phyloP scores from a whole-genome alignment of 805 yeast species.

The Hyphopichia homilentoma region DNA sequence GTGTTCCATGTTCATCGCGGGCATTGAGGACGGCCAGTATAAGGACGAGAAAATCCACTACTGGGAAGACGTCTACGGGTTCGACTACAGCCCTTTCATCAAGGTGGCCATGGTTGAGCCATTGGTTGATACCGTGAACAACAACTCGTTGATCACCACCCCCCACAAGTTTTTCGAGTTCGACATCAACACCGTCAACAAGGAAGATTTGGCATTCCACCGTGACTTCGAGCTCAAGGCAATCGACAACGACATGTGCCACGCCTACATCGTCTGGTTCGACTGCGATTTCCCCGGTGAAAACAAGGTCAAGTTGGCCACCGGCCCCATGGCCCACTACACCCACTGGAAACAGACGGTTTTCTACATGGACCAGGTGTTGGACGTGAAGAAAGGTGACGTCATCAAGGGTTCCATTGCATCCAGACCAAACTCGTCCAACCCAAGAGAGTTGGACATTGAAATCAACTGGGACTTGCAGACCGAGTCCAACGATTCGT shows the following conservation, averaged over 20 bases:
- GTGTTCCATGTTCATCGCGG: conserved; percentile 84
- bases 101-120: conserved; percentile 90
- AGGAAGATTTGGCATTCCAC: conserved; percentile 77
- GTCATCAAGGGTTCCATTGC: conserved; percentile 64
- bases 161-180: conserved; percentile 69
- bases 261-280: conserved; percentile 92
- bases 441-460: conserved; percentile 90
- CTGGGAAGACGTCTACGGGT: conserved; percentile 98
- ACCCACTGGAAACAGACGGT: conserved; percentile 99
- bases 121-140: conserved; percentile 90
- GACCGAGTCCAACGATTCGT: conserved; percentile 41
- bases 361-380: conserved; percentile 79
- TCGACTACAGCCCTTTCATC: conserved; percentile 89
- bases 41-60: conserved; percentile 86
- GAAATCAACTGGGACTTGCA: conserved; percentile 57
- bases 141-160: conserved; percentile 67
- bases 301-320: conserved; percentile 71
- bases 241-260: conserved; percentile 74
- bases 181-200: conserved; percentile 84
- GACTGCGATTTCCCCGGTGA: conserved; percentile 83
- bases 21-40: conserved; percentile 89
- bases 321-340: conserved; percentile 91
- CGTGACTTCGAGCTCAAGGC: conserved; percentile 68
- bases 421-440: conserved; percentile 69
- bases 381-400: conserved; percentile 77